Evolutionary conservation across 2,329 filamentous ascomycete species (phyloP).

Genomic region (Thermochaetoides dissita): DNA sequence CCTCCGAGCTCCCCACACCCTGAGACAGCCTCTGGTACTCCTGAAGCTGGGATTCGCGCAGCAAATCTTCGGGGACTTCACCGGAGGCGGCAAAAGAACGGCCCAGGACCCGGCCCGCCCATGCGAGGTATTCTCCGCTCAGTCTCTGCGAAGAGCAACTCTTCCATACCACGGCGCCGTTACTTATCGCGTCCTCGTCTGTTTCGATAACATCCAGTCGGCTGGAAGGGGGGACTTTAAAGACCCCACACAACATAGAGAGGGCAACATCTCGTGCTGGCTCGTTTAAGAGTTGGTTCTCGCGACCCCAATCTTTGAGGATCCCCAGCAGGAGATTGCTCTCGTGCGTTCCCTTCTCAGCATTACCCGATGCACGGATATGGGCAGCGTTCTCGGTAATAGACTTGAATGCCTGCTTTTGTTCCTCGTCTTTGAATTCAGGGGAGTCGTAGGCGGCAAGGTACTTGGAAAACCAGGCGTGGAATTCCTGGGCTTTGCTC

Average conservation of each 20-base stretch:
- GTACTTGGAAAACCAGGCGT: constrained; percentile 62
- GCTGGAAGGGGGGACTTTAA: constrained; percentile 44
- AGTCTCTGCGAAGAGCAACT: constrained; percentile 53
- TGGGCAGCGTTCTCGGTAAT: constrained; percentile 57
- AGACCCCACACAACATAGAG: constrained; percentile 60
- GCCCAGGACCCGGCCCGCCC: constrained; percentile 76
- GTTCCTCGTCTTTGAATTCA: constrained; percentile 32
- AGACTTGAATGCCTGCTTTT: constrained; percentile 44
- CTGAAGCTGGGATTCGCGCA: constrained; percentile 44
- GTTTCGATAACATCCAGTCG: constrained; percentile 53
- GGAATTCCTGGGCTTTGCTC: constrained; percentile 61
- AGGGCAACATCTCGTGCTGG: constrained; percentile 58
- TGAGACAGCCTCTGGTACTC: constrained; percentile 34
- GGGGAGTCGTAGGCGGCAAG: constrained; percentile 48
- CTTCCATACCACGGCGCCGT: constrained; percentile 59
- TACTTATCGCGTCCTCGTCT: constrained; percentile 48
- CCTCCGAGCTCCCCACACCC: constrained; percentile 43
- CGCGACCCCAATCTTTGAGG: constrained; percentile 54
- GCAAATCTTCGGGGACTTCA: constrained; percentile 44
- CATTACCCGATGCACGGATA: constrained; percentile 55
- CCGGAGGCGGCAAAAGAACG: constrained; percentile 70
- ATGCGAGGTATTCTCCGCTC: constrained; percentile 59
- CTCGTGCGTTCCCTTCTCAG: constrained; percentile 57
- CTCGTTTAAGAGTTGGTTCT: constrained; percentile 51
- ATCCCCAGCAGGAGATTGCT: constrained; percentile 68